These are phyloP conservation scores for Leishmania braziliensis DNA, from an alignment of 208 protist genomes.

Conservation along the genomic window DNA sequence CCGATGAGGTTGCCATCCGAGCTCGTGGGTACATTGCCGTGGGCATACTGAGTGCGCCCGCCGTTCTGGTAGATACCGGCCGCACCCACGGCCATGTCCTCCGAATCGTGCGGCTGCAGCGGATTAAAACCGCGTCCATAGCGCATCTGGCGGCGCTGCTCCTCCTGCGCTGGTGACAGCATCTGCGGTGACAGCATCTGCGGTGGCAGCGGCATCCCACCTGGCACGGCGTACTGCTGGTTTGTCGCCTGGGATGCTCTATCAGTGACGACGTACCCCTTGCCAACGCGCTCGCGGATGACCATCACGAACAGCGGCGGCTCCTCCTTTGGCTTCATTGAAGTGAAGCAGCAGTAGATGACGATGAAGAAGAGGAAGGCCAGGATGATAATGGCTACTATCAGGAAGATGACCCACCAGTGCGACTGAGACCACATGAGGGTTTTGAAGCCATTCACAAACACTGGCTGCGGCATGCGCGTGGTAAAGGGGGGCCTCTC, in stretches of 20 bases:
- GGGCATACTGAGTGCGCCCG: conserved; percentile 20
- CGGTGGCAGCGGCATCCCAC: background rate
- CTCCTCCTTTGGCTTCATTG: conserved; percentile 20
- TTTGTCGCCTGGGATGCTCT: background rate
- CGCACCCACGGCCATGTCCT: conserved; percentile 28
- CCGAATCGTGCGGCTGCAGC: conserved; percentile 12
- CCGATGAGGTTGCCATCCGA: background rate
- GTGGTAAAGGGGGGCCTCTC: conserved; percentile 4
- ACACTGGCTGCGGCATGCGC: conserved; percentile 36
- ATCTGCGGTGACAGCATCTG: background rate
- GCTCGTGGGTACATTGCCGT: conserved; percentile 15
- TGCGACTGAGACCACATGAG: conserved; percentile 55
- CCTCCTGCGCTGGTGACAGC: conserved; percentile 8
- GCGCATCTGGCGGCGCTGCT: conserved; percentile 19
- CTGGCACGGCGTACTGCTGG: conserved; percentile 5
- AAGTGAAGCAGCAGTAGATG: conserved; percentile 48
- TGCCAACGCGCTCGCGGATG: conserved; percentile 50
- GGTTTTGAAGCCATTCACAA: conserved; percentile 53
- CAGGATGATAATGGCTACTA: conserved; percentile 33
- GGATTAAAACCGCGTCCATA: conserved; percentile 32
- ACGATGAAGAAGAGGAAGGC: conserved; percentile 34
- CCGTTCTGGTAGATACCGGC: conserved; percentile 31
- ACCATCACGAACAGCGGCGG: conserved; percentile 47
- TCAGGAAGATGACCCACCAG: conserved; percentile 59
- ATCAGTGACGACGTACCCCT: conserved; percentile 18